phyloP scores from a whole-genome alignment of 495 filamentous ascomycete genomes.

The Xylaria flabelliformis region DNA sequence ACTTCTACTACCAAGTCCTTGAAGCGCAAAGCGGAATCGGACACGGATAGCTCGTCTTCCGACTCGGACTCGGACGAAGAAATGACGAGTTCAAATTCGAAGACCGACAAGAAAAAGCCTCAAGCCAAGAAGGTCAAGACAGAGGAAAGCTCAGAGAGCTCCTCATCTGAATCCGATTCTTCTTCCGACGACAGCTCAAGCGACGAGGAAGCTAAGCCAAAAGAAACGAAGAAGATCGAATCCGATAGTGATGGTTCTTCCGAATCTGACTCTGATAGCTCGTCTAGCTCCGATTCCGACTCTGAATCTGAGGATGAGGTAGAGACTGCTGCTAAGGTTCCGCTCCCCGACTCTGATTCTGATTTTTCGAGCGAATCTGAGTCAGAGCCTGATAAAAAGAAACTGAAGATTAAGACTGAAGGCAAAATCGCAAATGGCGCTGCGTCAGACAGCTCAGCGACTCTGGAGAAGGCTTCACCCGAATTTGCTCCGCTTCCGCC shows the following conservation, averaged over 20 bases:
- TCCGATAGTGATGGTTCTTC: constrained; percentile 44
- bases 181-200: constrained; percentile 47
- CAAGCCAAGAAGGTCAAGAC: constrained; percentile 40
- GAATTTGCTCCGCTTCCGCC: constrained; percentile 54
- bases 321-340: constrained; percentile 61
- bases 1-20: constrained; percentile 36
- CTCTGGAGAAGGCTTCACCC: constrained; percentile 50
- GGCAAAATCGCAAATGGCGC: constrained; percentile 27
- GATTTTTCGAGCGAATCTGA: constrained; percentile 45
- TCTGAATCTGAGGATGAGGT: constrained; percentile 44
- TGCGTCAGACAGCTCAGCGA: constrained; percentile 48
- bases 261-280: constrained; percentile 54
- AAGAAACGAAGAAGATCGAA: constrained; percentile 29
- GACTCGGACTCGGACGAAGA: constrained; percentile 47
- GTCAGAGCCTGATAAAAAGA: constrained; percentile 45
- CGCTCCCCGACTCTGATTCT: constrained; percentile 47
- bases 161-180: constrained; percentile 49
- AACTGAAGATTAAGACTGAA: constrained; percentile 30
- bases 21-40: constrained; percentile 71
- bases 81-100: constrained; percentile 33
- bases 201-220: constrained; percentile 41
- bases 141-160: constrained; percentile 37
- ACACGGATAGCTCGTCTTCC: constrained; percentile 52
- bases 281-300: constrained; percentile 49
- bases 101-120: constrained; percentile 31